These are phyloP conservation scores for Pseudogymnoascus sp. DNA, from an alignment of 2,329 filamentous ascomycete species.

Conservation along the genomic window DNA sequence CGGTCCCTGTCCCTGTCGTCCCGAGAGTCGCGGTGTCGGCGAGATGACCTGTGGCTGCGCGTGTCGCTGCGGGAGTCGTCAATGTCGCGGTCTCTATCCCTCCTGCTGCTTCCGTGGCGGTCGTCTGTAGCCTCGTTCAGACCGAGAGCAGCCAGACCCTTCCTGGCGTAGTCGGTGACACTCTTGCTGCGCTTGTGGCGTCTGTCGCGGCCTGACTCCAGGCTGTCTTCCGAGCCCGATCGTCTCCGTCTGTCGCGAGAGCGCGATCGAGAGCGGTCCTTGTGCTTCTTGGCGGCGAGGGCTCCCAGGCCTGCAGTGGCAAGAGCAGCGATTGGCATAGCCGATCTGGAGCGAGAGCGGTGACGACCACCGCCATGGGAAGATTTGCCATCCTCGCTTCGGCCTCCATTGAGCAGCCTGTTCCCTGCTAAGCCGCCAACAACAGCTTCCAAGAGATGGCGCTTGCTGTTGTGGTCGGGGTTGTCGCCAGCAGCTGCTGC, in stretches of 20 bases:
- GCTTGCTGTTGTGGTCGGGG: conserved; percentile 65
- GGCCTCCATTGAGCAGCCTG: conserved; percentile 73
- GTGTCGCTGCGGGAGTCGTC: conserved; percentile 20
- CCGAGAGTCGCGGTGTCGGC: conserved; percentile 12
- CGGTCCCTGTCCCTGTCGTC: neutral
- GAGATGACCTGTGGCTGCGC: conserved; percentile 13
- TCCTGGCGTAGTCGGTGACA: conserved; percentile 54
- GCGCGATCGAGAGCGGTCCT: conserved; percentile 39
- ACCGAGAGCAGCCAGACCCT: conserved; percentile 53
- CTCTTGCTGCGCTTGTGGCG: conserved; percentile 47
- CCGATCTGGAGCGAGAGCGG: conserved; percentile 60
- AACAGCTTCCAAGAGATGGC: conserved; percentile 77
- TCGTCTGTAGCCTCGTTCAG: conserved; percentile 41
- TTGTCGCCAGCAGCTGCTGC: conserved; percentile 60
- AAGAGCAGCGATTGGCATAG: conserved; percentile 44
- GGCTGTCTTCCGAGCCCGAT: conserved; percentile 15
- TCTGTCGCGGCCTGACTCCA: conserved; percentile 25
- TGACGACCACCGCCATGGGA: conserved; percentile 32
- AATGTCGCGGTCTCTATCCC: conserved; percentile 17
- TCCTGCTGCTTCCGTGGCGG: conserved; percentile 15
- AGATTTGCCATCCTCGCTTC: conserved; percentile 38
- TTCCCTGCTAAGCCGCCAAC: conserved; percentile 83
- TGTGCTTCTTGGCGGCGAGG: conserved; percentile 52
- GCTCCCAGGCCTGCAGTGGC: conserved; percentile 55
- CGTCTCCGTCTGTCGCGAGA: conserved; percentile 24